Conservation (phyloP, 73 alveolate species). For the Tetrahymena thermophila region DNA sequence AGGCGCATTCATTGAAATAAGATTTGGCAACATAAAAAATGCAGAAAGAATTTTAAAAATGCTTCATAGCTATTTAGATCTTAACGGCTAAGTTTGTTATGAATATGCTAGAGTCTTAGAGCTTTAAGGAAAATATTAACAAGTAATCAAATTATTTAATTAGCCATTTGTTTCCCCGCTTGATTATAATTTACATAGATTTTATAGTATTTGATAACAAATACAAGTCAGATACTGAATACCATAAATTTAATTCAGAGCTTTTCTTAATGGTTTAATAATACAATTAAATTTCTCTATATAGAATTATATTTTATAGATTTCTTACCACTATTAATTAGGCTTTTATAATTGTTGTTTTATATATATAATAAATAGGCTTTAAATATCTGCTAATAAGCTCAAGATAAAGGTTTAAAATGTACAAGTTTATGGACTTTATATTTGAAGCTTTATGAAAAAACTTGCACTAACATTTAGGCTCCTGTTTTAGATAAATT, state of each 20-base stretch:
- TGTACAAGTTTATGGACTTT: constrained; percentile 62
- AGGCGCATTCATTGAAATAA: constrained; percentile 58
- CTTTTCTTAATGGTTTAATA: neutral
- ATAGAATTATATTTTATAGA: neutral
- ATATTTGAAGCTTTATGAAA: constrained; percentile 35
- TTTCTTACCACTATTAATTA: neutral
- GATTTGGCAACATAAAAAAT: constrained; percentile 42
- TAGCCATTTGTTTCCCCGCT: neutral
- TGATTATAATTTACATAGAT: neutral
- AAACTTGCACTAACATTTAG: neutral
- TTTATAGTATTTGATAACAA: no score
- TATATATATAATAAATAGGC: constrained; percentile 3
- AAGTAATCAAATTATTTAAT: neutral
- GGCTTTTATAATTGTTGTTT: constrained; percentile 4
- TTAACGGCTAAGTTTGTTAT: constrained; percentile 12
- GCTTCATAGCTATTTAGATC: neutral
- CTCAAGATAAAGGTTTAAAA: constrained; percentile 23
- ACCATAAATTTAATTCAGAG: neutral
- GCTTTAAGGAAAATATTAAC: neutral
- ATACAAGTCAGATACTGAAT: neutral
- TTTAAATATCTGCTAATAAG: constrained; percentile 51
- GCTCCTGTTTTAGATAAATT: constrained; percentile 7
- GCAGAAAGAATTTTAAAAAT: constrained; percentile 42
- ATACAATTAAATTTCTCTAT: no score
- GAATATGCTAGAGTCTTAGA: constrained; percentile 40